Conservation (phyloP, 176 grass and related monocot genomes). For the Puccinellia tenuiflora region DNA sequence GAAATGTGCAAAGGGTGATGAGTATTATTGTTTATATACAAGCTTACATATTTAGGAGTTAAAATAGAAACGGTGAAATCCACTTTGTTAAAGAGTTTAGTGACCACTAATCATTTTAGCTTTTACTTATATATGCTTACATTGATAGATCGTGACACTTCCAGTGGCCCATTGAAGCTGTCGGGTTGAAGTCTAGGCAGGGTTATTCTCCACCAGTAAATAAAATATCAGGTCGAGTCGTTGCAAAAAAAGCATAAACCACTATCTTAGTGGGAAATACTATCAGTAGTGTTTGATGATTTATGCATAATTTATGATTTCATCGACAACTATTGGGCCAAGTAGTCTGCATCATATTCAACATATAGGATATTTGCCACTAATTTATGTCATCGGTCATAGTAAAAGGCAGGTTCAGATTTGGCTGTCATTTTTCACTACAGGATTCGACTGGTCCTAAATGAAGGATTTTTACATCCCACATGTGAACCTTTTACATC, state of each 20-base stretch:
- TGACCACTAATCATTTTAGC: not conserved
- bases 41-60: too few species aligned
- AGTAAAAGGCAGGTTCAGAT: slow-evolving; percentile 8
- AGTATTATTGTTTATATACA: not conserved
- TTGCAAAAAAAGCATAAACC: not conserved
- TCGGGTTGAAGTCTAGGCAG: slow-evolving; percentile 18
- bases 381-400: slow-evolving; percentile 22
- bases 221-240: not conserved
- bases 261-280: slow-evolving; percentile 42
- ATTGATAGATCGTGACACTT: slow-evolving; percentile 9
- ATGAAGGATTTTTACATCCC: not conserved
- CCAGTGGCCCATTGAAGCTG: slow-evolving; percentile 19
- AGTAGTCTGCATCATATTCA: not conserved
- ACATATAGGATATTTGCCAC: not conserved
- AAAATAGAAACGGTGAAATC: not conserved
- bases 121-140: slow-evolving; percentile 7
- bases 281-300: slow-evolving; percentile 33
- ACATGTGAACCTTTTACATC: not conserved
- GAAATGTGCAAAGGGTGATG: not conserved
- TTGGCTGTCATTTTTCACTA: slow-evolving; percentile 11
- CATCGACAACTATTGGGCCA: not conserved
- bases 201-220: slow-evolving; percentile 25
- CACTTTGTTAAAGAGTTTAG: not conserved
- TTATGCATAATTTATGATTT: slow-evolving; percentile 32
- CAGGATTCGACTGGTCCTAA: slow-evolving; percentile 10